Evolutionary conservation across 208 protist species (phyloP).

Genomic region (Endotrypanum monterogeii): DNA sequence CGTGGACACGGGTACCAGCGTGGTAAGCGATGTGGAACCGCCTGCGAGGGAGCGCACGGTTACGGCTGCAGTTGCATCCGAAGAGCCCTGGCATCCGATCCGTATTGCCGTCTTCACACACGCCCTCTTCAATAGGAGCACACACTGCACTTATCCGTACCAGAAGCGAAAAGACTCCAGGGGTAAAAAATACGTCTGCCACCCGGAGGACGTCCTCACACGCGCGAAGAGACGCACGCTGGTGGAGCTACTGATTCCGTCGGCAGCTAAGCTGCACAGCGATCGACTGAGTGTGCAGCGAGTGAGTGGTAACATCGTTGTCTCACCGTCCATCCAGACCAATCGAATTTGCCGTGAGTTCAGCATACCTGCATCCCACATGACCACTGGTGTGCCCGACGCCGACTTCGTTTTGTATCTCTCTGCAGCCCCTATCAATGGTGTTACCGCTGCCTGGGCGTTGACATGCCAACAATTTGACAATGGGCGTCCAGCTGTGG

Average conservation of each 20-base stretch:
- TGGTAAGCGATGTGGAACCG: neutral
- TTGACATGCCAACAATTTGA: slow-evolving; percentile 32
- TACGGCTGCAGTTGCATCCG: neutral
- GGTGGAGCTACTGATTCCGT: slow-evolving; percentile 33
- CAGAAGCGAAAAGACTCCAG: slow-evolving; percentile 21
- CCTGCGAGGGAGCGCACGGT: neutral
- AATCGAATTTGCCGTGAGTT: slow-evolving; percentile 35
- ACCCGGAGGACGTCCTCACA: slow-evolving; percentile 36
- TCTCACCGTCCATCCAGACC: neutral
- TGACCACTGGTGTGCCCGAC: slow-evolving; percentile 38
- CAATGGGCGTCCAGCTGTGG: slow-evolving; percentile 30
- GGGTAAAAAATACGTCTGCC: slow-evolving; percentile 23
- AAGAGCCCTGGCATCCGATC: slow-evolving; percentile 35
- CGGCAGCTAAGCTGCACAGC: slow-evolving; percentile 45
- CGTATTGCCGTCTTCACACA: slow-evolving; percentile 51
- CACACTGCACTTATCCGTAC: slow-evolving; percentile 38
- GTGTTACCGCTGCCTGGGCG: slow-evolving; percentile 41
- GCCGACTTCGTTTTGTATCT: slow-evolving; percentile 73
- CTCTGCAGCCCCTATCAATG: slow-evolving; percentile 20
- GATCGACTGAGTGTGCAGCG: slow-evolving; percentile 52
- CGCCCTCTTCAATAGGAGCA: slow-evolving; percentile 36
- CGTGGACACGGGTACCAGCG: neutral
- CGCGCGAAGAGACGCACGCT: slow-evolving; percentile 30
- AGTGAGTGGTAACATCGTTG: slow-evolving; percentile 8
- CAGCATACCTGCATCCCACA: slow-evolving; percentile 40